Evolutionary conservation across 106 monocot genomes (phyloP).

Genomic region (Acanthochlamys bracteata): DNA sequence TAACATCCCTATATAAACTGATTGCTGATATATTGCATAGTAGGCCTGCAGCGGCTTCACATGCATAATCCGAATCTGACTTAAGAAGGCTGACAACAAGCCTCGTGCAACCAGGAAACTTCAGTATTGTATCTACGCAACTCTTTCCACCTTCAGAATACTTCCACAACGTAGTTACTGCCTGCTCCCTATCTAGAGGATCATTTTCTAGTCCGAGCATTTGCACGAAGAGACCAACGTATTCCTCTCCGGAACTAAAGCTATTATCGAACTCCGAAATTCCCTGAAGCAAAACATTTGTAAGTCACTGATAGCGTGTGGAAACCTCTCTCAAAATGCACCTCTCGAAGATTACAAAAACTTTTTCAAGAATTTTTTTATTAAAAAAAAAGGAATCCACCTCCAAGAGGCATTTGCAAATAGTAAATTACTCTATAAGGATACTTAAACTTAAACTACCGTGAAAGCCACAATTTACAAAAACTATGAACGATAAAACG

Average conservation of each 20-base stretch:
- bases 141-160: constrained; percentile 69
- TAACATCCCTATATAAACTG: constrained; percentile 45
- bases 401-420: too few species aligned
- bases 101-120: constrained; percentile 58
- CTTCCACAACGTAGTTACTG: constrained; percentile 62
- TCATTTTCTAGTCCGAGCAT: constrained; percentile 84
- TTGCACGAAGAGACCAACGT: constrained; percentile 67
- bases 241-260: constrained; percentile 30
- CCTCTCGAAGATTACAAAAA: too few species aligned
- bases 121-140: constrained; percentile 64
- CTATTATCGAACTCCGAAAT: constrained; percentile 3
- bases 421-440: too few species aligned
- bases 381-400: too few species aligned
- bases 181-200: constrained; percentile 77
- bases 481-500: too few species aligned
- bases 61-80: constrained; percentile 44
- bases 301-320: too few species aligned
- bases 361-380: too few species aligned
- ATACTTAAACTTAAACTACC: too few species aligned
- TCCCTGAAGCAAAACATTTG: constrained; percentile 28
- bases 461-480: too few species aligned
- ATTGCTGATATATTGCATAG: constrained; percentile 55
- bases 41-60: constrained; percentile 83
- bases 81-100: constrained; percentile 69
- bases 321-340: too few species aligned